phyloP scores from a whole-genome alignment of 225 moss, liverwort and hornwort genomes.

The Ulota crispa region DNA sequence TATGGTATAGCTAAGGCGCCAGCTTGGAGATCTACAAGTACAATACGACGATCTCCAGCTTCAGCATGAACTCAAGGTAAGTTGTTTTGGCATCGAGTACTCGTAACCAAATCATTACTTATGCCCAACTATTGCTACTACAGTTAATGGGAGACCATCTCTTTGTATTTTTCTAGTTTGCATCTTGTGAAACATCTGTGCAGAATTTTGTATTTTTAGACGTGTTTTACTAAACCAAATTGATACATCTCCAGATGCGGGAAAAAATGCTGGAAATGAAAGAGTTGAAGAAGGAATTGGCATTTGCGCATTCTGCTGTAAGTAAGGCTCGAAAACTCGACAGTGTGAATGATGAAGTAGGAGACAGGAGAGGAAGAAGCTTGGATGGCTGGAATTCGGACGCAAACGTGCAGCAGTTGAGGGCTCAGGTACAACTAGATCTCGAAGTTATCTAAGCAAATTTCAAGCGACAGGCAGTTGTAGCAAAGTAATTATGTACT shows the following conservation, averaged over 20 bases:
- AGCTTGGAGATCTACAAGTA: slow-evolving; percentile 68
- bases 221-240: slow-evolving; percentile 8
- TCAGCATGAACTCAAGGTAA: slow-evolving; percentile 53
- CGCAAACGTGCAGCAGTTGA: slow-evolving; percentile 52
- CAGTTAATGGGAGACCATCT: neutral
- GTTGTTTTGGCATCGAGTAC: slow-evolving; percentile 15
- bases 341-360: slow-evolving; percentile 28
- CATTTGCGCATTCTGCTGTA: slow-evolving; percentile 41
- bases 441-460: neutral
- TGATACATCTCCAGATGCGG: slow-evolving; percentile 55
- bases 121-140: neutral
- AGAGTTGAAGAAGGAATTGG: slow-evolving; percentile 58
- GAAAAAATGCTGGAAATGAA: slow-evolving; percentile 69
- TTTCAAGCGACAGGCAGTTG: neutral
- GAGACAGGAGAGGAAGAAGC: slow-evolving; percentile 63
- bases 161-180: slow-evolving; percentile 10
- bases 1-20: slow-evolving; percentile 56
- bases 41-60: slow-evolving; percentile 69
- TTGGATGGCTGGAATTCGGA: slow-evolving; percentile 64
- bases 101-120: neutral
- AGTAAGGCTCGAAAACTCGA: slow-evolving; percentile 55
- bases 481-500: neutral
- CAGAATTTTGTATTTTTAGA: neutral
- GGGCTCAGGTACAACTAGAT: slow-evolving; percentile 57
- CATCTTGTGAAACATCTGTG: neutral